Evolutionary conservation across 2,329 filamentous ascomycete genomes (phyloP).

Genomic region (Clarireedia hainanense): DNA sequence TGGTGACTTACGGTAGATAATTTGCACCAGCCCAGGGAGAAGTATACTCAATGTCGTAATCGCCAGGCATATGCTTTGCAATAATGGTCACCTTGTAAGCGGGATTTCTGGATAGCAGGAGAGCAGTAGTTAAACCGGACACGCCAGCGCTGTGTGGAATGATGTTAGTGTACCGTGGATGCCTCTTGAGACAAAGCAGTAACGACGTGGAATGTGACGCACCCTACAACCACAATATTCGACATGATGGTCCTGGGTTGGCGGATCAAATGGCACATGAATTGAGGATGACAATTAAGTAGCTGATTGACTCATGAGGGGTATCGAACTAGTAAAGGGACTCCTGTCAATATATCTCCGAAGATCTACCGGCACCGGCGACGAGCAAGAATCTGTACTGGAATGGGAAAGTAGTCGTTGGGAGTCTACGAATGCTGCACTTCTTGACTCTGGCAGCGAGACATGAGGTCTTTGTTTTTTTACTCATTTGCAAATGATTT

Average conservation of each 20-base stretch:
- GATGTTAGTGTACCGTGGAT: conserved; percentile 1
- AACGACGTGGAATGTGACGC: conserved; percentile 13
- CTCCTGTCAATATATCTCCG: too few relatives aligned
- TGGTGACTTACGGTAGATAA: conserved; percentile 55
- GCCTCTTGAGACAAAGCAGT: background rate
- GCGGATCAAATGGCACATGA: too few relatives aligned
- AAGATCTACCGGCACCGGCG: too few relatives aligned
- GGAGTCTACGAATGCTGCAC: too few relatives aligned
- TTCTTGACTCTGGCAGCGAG: too few relatives aligned
- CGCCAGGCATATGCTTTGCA: conserved; percentile 87
- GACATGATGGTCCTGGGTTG: conserved; percentile 17
- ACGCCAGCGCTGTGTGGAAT: conserved; percentile 48
- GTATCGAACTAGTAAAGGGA: too few relatives aligned
- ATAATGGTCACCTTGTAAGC: conserved; percentile 59
- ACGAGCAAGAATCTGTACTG: too few relatives aligned
- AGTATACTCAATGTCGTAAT: conserved; percentile 85
- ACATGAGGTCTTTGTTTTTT: too few relatives aligned
- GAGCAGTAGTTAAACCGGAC: conserved; percentile 56
- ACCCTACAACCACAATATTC: conserved; percentile 34
- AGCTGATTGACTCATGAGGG: background rate
- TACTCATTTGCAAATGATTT: too few relatives aligned
- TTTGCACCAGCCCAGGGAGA: conserved; percentile 87
- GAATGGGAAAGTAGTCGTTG: too few relatives aligned
- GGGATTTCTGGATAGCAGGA: conserved; percentile 49
- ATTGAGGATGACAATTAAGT: background rate